Evolutionary conservation across 345 rosid species (phyloP).

Genomic region (Brassica napus): DNA sequence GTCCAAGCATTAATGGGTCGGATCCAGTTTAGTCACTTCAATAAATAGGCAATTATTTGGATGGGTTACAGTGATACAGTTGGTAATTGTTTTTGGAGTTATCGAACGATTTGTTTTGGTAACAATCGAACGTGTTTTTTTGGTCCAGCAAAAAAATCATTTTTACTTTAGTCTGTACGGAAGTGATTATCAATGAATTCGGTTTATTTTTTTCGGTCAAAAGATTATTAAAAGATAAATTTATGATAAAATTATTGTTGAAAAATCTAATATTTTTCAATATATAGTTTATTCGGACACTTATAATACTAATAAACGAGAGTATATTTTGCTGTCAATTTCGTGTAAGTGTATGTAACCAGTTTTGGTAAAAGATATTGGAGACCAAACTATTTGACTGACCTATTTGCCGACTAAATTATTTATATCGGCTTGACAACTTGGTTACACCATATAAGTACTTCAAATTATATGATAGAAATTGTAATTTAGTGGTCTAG

Average conservation of each 20-base stretch:
- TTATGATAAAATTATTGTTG: not conserved
- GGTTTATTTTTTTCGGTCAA: not conserved
- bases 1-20: slow-evolving; percentile 41
- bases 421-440: not conserved
- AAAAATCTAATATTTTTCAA: not conserved
- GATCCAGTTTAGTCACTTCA: slow-evolving; percentile 29
- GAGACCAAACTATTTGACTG: not conserved
- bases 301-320: not conserved
- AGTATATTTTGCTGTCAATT: not conserved
- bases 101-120: not conserved
- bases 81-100: not conserved
- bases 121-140: not conserved
- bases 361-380: not conserved
- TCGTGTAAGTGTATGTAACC: not conserved
- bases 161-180: not conserved
- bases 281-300: not conserved
- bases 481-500: not conserved
- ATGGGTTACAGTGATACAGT: slow-evolving; percentile 15
- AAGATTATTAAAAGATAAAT: not conserved
- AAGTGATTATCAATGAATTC: not conserved
- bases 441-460: not conserved
- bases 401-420: not conserved
- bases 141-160: not conserved
- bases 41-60: slow-evolving; percentile 9
- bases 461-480: not conserved